Base-by-base conservation (phyloP, 805 yeast species). In the Schwanniomyces pseudopolymorphus region DNA sequence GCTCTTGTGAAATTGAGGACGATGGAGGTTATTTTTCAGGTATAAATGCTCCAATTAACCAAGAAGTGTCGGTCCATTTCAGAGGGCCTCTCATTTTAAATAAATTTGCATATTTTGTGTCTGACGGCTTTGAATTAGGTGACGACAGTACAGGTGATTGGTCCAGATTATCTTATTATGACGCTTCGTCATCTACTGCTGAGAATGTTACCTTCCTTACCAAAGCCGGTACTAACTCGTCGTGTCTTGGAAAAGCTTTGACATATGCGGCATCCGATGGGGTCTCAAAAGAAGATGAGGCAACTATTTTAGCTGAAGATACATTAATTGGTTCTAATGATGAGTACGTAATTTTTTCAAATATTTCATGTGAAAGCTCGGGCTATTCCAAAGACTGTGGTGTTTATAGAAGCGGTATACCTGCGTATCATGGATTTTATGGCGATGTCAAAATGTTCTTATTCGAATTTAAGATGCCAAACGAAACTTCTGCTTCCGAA, bases 31-130 rank as follows among this genome's bases (percentile, higher is more conserved):
- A 57, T 4, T 81, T 82, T 53, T 66, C 75, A 8, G 92, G 92
- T 20, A 47, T 79, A 19, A 79, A 83, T 57, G 67, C 89, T 22
- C 94, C 94, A 5, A 60, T 85, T 33, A 69, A 84, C 60, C 83
- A 78, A 54, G 90, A 82, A 60, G 70, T 86, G 21, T 82, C 89
- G 3, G 89, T 86, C 13, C 94, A 86, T 61, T 80, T 86, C 63
- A 78, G 94, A 68, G 94, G 94, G 39, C 94, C 94, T 8, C 61
- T 86, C 49, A 67, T 75, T 13, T 70, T 86, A 57, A 64, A 68
- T 49, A 75, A 79, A 55, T 86, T 85, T 59, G 91, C 81, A 4
- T 82, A 69, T 54, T 86, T 83, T 59, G 72, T 73, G n/a, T 54
- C 83, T 13, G 69, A 70, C 3, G 59, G 66, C 24, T 82, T 70